These are phyloP conservation scores for Fulvia fulva DNA, from an alignment of 2,329 filamentous ascomycete species.

Conservation along the genomic window DNA sequence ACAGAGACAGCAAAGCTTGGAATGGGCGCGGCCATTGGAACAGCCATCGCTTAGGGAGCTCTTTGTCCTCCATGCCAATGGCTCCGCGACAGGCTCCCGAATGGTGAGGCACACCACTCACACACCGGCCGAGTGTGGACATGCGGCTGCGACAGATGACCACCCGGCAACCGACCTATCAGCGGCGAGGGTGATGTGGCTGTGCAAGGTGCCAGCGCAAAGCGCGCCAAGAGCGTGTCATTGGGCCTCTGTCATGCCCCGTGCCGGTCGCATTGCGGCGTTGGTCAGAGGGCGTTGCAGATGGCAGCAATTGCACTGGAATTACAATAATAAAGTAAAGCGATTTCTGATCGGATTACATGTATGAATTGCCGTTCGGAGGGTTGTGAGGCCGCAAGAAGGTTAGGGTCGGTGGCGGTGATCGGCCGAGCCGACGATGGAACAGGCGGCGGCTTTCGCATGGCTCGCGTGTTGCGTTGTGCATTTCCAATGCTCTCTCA, in stretches of 20 bases:
- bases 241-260: not conserved
- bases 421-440: conserved; percentile 3
- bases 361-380: not conserved
- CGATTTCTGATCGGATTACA: not conserved
- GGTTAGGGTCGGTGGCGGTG: not conserved
- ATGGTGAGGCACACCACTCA: conserved; percentile 14
- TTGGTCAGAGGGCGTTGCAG: not conserved
- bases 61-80: conserved; percentile 3
- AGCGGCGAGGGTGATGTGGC: conserved; percentile 4
- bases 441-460: not conserved
- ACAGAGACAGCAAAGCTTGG: not conserved
- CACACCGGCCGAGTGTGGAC: conserved; percentile 6
- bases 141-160: conserved; percentile 17
- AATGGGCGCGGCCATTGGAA: not conserved
- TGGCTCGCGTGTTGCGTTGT: no score
- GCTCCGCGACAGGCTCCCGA: conserved; percentile 2
- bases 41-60: conserved; percentile 13
- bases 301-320: not conserved
- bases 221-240: conserved; percentile 1
- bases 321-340: no score
- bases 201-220: conserved; percentile 9
- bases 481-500: not conserved
- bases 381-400: not conserved
- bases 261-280: not conserved
- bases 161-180: conserved; percentile 6